A percentile compares a stretch with the other conserved stretches of the same genome.
phyloP scores from a whole-genome alignment of 2,329 filamentous ascomycete genomes.

The Colletotrichum cuscutae region DNA sequence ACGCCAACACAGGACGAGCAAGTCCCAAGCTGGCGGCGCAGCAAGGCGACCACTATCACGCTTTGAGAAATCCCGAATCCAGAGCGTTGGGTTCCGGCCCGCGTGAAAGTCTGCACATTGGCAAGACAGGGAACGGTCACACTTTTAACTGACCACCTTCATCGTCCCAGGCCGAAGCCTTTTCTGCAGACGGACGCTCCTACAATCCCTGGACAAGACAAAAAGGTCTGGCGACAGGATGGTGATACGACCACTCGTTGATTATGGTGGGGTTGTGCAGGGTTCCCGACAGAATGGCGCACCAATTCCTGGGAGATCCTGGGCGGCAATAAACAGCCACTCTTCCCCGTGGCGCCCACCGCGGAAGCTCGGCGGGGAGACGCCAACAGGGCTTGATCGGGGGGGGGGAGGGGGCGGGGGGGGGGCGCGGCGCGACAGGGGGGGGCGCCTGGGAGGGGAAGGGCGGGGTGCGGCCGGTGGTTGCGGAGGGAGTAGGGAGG shows the following conservation, averaged over 20 bases:
- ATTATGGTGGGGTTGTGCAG: neutral
- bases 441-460: too few species aligned
- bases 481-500: too few species aligned
- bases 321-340: neutral
- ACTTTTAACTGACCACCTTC: slow-evolving; percentile 11
- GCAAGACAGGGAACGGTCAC: slow-evolving; percentile 1
- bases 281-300: slow-evolving; percentile 19
- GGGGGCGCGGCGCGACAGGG: too few species aligned
- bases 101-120: neutral
- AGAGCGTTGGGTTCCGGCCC: slow-evolving; percentile 19
- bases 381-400: neutral
- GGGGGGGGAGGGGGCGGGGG: too few species aligned
- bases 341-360: slow-evolving; percentile 14
- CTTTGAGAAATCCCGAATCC: slow-evolving; percentile 13
- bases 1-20: neutral
- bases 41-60: slow-evolving; percentile 15
- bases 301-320: slow-evolving; percentile 11
- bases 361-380: slow-evolving; percentile 6
- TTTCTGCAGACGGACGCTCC: neutral
- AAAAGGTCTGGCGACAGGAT: neutral
- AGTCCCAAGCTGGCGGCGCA: slow-evolving; percentile 5
- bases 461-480: too few species aligned
- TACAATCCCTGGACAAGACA: slow-evolving; percentile 29
- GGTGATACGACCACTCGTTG: neutral
- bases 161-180: neutral